Conservation (phyloP, 1,139 yeast species). For the Pichia sp. region DNA sequence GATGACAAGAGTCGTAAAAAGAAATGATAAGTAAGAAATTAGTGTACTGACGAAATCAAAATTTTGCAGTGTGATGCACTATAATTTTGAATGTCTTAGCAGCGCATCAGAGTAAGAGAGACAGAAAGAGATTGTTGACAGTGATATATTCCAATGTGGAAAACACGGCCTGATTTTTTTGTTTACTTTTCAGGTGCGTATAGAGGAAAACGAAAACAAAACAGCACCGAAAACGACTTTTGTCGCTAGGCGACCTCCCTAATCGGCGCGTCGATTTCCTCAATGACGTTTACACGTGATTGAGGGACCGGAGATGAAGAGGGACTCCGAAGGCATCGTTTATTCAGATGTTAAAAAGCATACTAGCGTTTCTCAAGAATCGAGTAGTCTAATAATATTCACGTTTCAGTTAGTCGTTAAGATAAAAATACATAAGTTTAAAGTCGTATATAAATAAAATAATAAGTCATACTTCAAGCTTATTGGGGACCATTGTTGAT, state of each 20-base stretch:
- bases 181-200: background rate
- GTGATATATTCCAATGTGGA: background rate
- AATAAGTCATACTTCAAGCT: constrained; percentile 3
- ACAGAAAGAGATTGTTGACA: background rate
- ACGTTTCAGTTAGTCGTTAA: background rate
- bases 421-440: constrained; percentile 4
- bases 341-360: too few relatives aligned
- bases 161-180: background rate
- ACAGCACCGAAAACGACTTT: background rate
- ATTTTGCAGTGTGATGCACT: background rate
- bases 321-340: too few relatives aligned
- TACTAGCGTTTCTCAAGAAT: too few relatives aligned
- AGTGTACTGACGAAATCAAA: background rate
- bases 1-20: background rate
- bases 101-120: background rate
- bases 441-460: background rate
- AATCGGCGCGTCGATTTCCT: background rate
- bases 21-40: constrained; percentile 3
- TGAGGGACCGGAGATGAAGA: too few relatives aligned
- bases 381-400: background rate
- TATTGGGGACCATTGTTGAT: constrained; percentile 24
- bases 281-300: too few relatives aligned
- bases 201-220: background rate
- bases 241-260: background rate
- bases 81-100: background rate